These are phyloP conservation scores for Daedaleopsis nitida DNA, from an alignment of 768 basidiomycete species.

Conservation along the genomic window DNA sequence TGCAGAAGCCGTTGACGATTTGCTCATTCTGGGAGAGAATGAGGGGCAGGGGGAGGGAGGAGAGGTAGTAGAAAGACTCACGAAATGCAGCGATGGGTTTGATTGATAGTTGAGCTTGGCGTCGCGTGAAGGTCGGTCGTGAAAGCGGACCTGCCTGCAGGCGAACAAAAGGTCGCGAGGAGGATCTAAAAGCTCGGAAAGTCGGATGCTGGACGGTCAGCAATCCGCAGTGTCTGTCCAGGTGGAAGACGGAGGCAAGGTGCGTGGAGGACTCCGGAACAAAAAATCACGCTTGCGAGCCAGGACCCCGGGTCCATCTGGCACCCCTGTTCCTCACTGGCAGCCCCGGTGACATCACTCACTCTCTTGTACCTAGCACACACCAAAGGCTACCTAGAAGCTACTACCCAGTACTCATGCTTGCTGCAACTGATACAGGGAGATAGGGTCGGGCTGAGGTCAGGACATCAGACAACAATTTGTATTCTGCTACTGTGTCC, in stretches of 20 bases:
- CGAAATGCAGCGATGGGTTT: slow-evolving; percentile 48
- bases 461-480: no score
- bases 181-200: slow-evolving; percentile 30
- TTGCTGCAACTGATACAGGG: no score
- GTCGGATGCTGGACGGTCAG: slow-evolving; percentile 35
- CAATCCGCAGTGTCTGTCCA: slow-evolving; percentile 35
- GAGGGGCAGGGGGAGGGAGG: slow-evolving; percentile 4
- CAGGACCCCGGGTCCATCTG: slow-evolving; percentile 20
- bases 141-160: slow-evolving; percentile 92
- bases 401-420: no score
- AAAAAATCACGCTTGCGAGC: slow-evolving; percentile 22
- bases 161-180: slow-evolving; percentile 53
- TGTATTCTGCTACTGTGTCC: no score
- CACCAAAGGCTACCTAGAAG: no score
- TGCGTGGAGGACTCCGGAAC: slow-evolving; percentile 21
- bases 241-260: slow-evolving; percentile 33
- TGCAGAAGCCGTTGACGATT: slow-evolving; percentile 74
- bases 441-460: no score
- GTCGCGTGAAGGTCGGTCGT: slow-evolving; percentile 76
- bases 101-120: slow-evolving; percentile 52
- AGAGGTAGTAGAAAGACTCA: slow-evolving; percentile 25
- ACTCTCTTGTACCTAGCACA: no score
- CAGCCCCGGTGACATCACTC: slow-evolving; percentile 11
- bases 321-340: slow-evolving; percentile 8
- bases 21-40: slow-evolving; percentile 81